Base-by-base conservation (phyloP, 1,284 basidiomycete species). In the Rhizoctonia solani region DNA sequence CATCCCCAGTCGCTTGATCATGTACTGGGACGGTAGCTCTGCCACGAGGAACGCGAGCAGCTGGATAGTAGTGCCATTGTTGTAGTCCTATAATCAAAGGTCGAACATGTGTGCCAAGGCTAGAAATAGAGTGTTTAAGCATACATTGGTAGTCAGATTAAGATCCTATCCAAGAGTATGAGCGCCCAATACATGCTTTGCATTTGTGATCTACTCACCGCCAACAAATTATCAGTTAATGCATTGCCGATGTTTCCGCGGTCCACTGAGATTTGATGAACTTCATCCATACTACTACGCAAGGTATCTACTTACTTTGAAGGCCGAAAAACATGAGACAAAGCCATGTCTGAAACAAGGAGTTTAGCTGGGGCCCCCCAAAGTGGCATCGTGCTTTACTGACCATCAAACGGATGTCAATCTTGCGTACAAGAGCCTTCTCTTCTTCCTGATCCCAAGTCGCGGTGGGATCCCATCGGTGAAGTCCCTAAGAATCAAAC, bases 281-380 rank as follows among this genome's bases (percentile, higher is more conserved):
- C 21, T 19, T 21, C 27, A 47, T 39, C 37, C 37, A n/a, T 25
- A 8, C 6, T 3, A 19, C n/a, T 8, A 29, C 27, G 8, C 39
- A 42, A 29, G n/a, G 13, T 34, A n/a, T 27, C 6, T 6, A 29
- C 56, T 5, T 59, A 59, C 56, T 59, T 59, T 47, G 56, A 23
- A 59, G 44, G 16, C 56, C 56, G 41, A 59, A 59, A 21, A 59
- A 59, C 56, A 59, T 59, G 42, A 59, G 44, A 49, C 56, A 59
- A 3, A 47, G 44, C 56, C 56, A 59, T 19, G 56, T 59, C 56
- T 59, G 56, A 49, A 59, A 49, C 56, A 32, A 44, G 3, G 5
- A 21, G 29, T 59, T 34, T 32, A 16, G 19, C 29, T 23, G 16
- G 56, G 9, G n/a, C 44, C 30, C 29, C 21, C 27, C 21, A 19